Conservation (phyloP, 2,329 filamentous ascomycete species). For the Microascus cirrosus region DNA sequence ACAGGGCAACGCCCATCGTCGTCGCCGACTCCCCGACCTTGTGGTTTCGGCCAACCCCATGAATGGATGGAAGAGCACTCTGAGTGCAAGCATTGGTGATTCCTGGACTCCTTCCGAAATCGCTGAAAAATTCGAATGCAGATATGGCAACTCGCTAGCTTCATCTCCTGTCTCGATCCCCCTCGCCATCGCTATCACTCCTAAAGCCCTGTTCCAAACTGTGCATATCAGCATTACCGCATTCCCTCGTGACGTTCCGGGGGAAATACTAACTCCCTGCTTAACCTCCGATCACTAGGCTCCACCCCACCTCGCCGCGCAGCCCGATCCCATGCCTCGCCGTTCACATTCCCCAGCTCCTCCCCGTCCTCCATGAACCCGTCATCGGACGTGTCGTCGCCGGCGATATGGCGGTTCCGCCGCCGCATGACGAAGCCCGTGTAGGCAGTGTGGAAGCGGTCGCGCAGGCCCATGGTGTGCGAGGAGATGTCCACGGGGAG, state of each 20-base stretch:
- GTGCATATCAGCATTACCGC: slow-evolving; percentile 5
- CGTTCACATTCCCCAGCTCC: slow-evolving; percentile 48
- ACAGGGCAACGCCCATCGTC: no score
- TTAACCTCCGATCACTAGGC: slow-evolving; percentile 51
- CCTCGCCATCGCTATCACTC: slow-evolving; percentile 31
- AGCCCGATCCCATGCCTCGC: slow-evolving; percentile 18
- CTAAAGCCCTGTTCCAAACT: slow-evolving; percentile 47
- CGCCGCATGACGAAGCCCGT: slow-evolving; percentile 8
- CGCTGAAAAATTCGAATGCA: background rate
- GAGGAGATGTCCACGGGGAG: slow-evolving; percentile 57
- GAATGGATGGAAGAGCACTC: background rate
- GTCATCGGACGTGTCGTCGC: slow-evolving; percentile 25
- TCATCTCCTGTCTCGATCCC: background rate
- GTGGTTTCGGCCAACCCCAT: no score
- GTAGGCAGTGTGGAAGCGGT: slow-evolving; percentile 18
- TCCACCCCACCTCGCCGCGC: slow-evolving; percentile 22
- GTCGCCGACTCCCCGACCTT: no score
- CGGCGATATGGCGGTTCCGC: slow-evolving; percentile 21
- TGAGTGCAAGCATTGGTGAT: background rate
- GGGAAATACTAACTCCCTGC: slow-evolving; percentile 51
- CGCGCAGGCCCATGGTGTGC: slow-evolving; percentile 41
- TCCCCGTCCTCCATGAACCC: slow-evolving; percentile 59
- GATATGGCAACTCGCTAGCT: background rate
- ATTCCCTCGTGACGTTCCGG: slow-evolving; percentile 9
- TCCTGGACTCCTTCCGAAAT: background rate